Base-by-base conservation (phyloP, 1,284 basidiomycete genomes). In the Heterobasidion occidentale region DNA sequence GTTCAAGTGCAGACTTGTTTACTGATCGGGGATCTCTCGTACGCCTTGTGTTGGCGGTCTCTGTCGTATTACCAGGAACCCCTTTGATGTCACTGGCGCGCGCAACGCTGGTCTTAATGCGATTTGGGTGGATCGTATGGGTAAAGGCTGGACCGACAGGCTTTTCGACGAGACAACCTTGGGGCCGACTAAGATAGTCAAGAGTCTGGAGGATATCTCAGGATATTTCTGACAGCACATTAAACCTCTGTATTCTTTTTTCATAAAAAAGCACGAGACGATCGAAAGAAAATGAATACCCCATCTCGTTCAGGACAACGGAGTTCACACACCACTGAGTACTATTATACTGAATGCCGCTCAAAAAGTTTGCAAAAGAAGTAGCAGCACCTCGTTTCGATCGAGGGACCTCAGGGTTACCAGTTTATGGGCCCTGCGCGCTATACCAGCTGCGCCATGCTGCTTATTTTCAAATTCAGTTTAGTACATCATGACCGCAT, bases 71-170 rank as follows among this genome's bases (percentile, higher is more conserved):
- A 19, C 5, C 51, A 71, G 68, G 35, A 71, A 70, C 56, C 68
- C 70, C 9, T 71, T 71, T 57, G 70, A 71, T 57, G 64, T 70
- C 15, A 64, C 64, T n/a, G 70, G 69, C 12, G 68, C 70, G 9
- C 63, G 66, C 35, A 54, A 54, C 14, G 59, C 60, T 12, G 70
- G 70, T 2, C 46, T 70, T 51, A 60, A 63, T 20, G 67, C 68
- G 3, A 62, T 71, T 33, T 71, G 68, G 69, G 63, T 71, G 33
- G 68, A 71, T 55, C 56, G 69, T 12, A 56, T 57, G 14, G 58
- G 59, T 8, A 61, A 58, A 36, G 70, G 68, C 34, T 71, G 70
- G 70, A 50, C 51, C 8, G 70, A 71, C 58, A 54, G 61, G 20
- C 38, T 69, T 9, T 34, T 52, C 3, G 51, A 53, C 33, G n/a